Evolutionary conservation across 2,329 filamentous ascomycete genomes (phyloP).

Genomic region (Fusarium sp.): DNA sequence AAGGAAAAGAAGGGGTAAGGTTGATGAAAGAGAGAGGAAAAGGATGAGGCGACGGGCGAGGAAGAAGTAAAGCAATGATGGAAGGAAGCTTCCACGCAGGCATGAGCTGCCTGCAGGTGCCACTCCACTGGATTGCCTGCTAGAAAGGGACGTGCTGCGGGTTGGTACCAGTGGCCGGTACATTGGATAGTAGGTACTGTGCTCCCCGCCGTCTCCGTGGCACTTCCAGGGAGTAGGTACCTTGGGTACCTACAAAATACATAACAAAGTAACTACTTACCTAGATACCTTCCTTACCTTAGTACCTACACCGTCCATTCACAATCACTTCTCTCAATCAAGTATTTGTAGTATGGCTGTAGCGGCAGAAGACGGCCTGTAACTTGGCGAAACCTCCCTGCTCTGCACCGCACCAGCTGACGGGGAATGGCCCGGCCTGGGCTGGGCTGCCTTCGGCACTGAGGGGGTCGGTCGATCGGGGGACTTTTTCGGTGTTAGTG

Average conservation of each 20-base stretch:
- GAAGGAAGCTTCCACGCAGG: slow-evolving; percentile 30
- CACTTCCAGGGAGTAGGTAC: slow-evolving; percentile 1
- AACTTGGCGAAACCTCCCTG: slow-evolving; percentile 28
- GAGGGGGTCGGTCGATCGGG: slow-evolving; percentile 36
- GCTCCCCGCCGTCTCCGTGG: slow-evolving; percentile 14
- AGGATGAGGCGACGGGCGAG: slow-evolving; percentile 30
- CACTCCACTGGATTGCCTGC: background rate
- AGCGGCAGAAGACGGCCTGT: slow-evolving; percentile 13
- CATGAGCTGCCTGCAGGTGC: slow-evolving; percentile 21
- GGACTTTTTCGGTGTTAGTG: slow-evolving; percentile 38
- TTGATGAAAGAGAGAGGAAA: slow-evolving; percentile 32
- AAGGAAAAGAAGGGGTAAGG: slow-evolving; percentile 19
- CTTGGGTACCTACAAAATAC: slow-evolving; percentile 22
- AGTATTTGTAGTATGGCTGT: slow-evolving; percentile 25
- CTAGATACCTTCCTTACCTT: no score
- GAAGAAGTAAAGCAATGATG: slow-evolving; percentile 35
- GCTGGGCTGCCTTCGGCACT: slow-evolving; percentile 39
- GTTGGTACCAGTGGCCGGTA: slow-evolving; percentile 14
- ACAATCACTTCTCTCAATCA: background rate
- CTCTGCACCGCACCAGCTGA: slow-evolving; percentile 33
- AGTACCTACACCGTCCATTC: background rate
- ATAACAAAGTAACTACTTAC: background rate
- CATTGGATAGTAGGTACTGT: slow-evolving; percentile 23
- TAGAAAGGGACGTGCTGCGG: slow-evolving; percentile 17
- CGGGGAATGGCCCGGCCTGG: slow-evolving; percentile 31